A percentile compares a stretch with the other conserved stretches of the same genome.
Evolutionary conservation across 768 basidiomycete genomes (phyloP).

Genomic region (Floccularia luteovirens): DNA sequence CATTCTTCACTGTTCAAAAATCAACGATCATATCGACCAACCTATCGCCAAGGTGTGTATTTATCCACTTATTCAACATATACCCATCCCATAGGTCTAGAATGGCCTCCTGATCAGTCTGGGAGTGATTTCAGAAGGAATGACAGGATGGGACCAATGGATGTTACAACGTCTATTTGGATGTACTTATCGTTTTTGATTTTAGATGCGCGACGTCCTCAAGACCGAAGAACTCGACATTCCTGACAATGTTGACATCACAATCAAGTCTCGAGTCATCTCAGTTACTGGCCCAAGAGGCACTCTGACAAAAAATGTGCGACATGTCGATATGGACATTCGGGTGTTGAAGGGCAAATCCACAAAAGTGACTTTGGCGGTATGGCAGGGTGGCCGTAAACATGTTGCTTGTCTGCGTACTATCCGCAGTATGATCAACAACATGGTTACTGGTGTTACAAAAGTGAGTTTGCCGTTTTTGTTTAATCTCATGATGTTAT

Average conservation of each 20-base stretch:
- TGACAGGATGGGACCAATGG: conserved; percentile 17
- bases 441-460: conserved; percentile 97
- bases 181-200: conserved; percentile 22
- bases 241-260: conserved; percentile 78
- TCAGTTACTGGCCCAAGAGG: conserved; percentile 91
- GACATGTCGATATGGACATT: conserved; percentile 93
- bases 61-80: too few species aligned
- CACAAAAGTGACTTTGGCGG: conserved; percentile 79
- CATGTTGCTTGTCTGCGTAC: conserved; percentile 98
- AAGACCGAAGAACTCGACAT: conserved; percentile 90
- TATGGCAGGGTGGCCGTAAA: conserved; percentile 98
- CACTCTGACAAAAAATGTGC: conserved; percentile 84
- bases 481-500: neutral
- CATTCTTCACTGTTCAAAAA: neutral
- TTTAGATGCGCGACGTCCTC: conserved; percentile 87
- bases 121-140: conserved; percentile 15
- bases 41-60: conserved; percentile 29
- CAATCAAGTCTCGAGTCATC: conserved; percentile 87
- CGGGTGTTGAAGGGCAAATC: conserved; percentile 73
- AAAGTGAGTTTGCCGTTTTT: conserved; percentile 44
- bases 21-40: conserved; percentile 1
- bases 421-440: conserved; percentile 89
- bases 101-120: conserved; percentile 6
- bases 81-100: too few species aligned
- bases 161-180: conserved; percentile 27